Percentiles rank a stretch among this genome's conserved stretches.
Evolutionary conservation across 306 rosid species (phyloP).

Genomic region (Acacia melanoxylon): DNA sequence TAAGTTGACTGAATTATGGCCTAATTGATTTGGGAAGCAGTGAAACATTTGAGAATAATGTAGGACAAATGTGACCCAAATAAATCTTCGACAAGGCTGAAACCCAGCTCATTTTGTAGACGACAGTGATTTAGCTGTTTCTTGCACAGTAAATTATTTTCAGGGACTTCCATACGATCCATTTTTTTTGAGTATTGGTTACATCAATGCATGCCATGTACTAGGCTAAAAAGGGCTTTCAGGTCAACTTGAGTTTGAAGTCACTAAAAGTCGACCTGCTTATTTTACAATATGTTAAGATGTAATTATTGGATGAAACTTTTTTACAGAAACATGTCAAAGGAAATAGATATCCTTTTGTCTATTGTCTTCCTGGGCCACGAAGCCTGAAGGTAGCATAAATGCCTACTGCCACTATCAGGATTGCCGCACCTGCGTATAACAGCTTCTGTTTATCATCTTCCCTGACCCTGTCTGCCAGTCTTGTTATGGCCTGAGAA

Average conservation of each 20-base stretch:
- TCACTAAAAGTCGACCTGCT: background rate
- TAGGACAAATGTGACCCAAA: background rate
- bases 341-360: background rate
- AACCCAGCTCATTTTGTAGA: background rate
- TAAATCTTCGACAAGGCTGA: background rate
- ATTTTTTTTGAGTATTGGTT: background rate
- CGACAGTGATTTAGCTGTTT: background rate
- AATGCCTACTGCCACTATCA: conserved; percentile 38
- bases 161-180: background rate
- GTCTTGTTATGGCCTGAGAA: conserved; percentile 32
- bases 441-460: conserved; percentile 42
- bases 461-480: conserved; percentile 32
- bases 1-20: background rate
- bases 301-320: conserved; percentile 24
- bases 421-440: conserved; percentile 38
- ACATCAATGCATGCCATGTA: background rate
- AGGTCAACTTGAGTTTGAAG: background rate
- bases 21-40: background rate
- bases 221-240: background rate
- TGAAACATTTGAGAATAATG: background rate
- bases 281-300: conserved; percentile 10
- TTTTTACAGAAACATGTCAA: background rate
- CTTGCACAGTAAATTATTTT: background rate
- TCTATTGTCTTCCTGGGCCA: conserved; percentile 20
- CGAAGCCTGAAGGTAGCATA: conserved; percentile 44